A percentile compares a stretch with the other conserved stretches of the same genome.
Conservation (phyloP, 495 filamentous ascomycete species). For the Thozetella sp. region DNA sequence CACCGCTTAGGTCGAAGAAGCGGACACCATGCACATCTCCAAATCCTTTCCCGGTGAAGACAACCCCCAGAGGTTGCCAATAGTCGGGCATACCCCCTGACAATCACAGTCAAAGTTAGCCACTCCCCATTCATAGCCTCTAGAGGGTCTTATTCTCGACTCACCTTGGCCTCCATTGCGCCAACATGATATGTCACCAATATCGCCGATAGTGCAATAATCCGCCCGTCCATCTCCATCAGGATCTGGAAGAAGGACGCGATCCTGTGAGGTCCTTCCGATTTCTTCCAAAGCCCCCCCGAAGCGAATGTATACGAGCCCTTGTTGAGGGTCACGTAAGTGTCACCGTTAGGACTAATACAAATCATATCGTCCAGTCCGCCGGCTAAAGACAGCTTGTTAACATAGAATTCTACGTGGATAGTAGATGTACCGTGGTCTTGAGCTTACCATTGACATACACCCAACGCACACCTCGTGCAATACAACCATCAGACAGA, state of each 20-base stretch:
- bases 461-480: too few relatives aligned
- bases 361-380: slow-evolving; percentile 42
- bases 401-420: too few relatives aligned
- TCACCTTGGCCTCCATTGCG: slow-evolving; percentile 27
- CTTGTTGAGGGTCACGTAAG: slow-evolving; percentile 18
- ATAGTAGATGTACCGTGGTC: too few relatives aligned
- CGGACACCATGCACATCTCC: slow-evolving; percentile 19
- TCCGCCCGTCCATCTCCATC: slow-evolving; percentile 28
- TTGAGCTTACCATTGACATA: too few relatives aligned
- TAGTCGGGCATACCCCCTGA: slow-evolving; percentile 14
- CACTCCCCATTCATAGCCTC: too few relatives aligned
- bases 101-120: too few relatives aligned
- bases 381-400: too few relatives aligned
- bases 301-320: slow-evolving; percentile 6
- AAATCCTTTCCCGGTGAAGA: slow-evolving; percentile 19
- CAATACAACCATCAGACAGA: too few relatives aligned
- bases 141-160: too few relatives aligned
- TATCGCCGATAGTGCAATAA: slow-evolving; percentile 15
- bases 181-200: slow-evolving; percentile 18
- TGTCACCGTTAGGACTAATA: slow-evolving; percentile 14
- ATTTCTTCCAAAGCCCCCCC: background rate
- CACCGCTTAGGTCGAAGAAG: slow-evolving; percentile 32
- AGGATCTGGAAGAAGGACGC: slow-evolving; percentile 20
- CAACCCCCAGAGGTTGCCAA: slow-evolving; percentile 22
- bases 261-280: slow-evolving; percentile 6